A percentile compares a stretch with the other conserved stretches of the same genome.
These are phyloP conservation scores for Bjerkandera adusta DNA, from an alignment of 1,284 basidiomycete species.

Conservation along the genomic window DNA sequence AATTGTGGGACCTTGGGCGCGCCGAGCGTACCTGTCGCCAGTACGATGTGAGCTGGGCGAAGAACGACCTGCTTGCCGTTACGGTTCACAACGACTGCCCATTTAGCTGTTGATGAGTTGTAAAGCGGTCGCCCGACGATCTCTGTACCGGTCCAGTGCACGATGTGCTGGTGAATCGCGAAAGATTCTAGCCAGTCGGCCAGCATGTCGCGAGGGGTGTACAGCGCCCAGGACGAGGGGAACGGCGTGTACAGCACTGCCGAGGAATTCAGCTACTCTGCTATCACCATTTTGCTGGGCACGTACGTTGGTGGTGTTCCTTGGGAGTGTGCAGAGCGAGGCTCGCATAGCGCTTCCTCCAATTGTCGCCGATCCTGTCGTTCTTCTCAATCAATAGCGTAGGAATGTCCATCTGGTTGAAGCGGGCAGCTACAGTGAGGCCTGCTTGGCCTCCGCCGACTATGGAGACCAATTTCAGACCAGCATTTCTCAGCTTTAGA, in stretches of 20 bases:
- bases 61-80: conserved; percentile 41
- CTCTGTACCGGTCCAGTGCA: conserved; percentile 59
- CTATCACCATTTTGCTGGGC: not conserved
- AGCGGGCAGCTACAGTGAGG: conserved; percentile 48
- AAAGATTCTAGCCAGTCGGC: conserved; percentile 68
- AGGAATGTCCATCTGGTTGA: conserved; percentile 46
- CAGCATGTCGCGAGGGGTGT: conserved; percentile 35
- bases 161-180: conserved; percentile 57
- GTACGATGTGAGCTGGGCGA: conserved; percentile 53
- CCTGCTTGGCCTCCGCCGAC: conserved; percentile 63
- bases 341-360: conserved; percentile 51
- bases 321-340: conserved; percentile 49
- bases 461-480: too few species aligned
- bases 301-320: conserved; percentile 32
- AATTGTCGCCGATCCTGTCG: conserved; percentile 47
- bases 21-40: conserved; percentile 56
- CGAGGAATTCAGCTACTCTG: not conserved
- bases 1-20: conserved; percentile 43
- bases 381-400: conserved; percentile 50
- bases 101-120: conserved; percentile 40
- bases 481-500: too few species aligned
- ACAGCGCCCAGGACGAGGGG: conserved; percentile 30
- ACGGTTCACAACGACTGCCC: conserved; percentile 47
- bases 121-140: conserved; percentile 33
- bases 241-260: conserved; percentile 36